Evolutionary conservation across 139 green algal genomes (phyloP), one percentile per base, ranked within the genome.

Genomic region (Pleodorina starrii): DNA sequence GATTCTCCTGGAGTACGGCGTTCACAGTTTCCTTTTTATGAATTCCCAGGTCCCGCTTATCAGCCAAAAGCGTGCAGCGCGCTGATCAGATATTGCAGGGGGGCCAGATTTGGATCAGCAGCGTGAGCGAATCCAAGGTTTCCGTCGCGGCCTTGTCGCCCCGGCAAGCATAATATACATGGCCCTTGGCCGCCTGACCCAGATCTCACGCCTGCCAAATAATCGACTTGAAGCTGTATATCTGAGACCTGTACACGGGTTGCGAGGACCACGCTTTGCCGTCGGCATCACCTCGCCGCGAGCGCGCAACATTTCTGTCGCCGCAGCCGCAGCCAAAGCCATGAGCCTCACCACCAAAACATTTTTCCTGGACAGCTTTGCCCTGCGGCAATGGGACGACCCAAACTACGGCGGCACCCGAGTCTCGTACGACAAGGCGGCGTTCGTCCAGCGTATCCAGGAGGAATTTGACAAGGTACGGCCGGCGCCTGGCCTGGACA

Each of bases 291-390:
- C n/a, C n/a, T 32, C 54, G 7, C 9, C 7, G 54, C 54, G 54
- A 32, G 54, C 29, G 54, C 54, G 54, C 54, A 12, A n/a, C n/a
- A n/a, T 12, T 10, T 57, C 48, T 12, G 48, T 73, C 63, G 27
- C 63, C n/a, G 63, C 63, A 73, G 32, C 63, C 1, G 63, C 19
- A 73, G 27, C 63, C 11, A 73, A 40, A 32, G 29, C 44, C 29
- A 82, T 63, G 78, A 68, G 54, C 36, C 59, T 75, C 6, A n/a
- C n/a, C 44, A 88, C 44, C n/a, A 63, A 94, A 9, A 92, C 85
- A 1, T 98, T 98, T 71, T 99, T 98, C 85, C 92, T 98, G 0
- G 96, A 99, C 85, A 78, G 89, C 0, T 99, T 99, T 85, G 96
- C 96, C 0, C 43, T 94, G 59, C 93, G 90, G 44, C 97, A 99